Base-by-base conservation (phyloP, 352 stramenopile species). In the Globisporangium megalacanthum region DNA sequence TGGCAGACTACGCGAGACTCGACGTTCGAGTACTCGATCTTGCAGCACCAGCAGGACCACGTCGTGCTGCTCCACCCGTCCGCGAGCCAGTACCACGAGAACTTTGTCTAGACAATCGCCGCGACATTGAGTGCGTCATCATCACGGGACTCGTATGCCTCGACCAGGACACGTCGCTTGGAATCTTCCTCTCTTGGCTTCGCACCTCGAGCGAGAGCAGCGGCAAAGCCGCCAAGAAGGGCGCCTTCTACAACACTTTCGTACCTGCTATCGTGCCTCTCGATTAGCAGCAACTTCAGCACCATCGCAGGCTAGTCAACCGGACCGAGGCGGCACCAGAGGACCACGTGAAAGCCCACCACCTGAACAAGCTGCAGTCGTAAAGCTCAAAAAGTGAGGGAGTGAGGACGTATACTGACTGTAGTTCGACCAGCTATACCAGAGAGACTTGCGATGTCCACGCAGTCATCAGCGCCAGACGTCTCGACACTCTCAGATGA, bases 111-210 rank as follows among this genome's bases (percentile, higher is more conserved):
- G 35, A 1, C 35, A 5, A 13, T 2, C 35, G 35, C 35, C 35
- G 25, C 25, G 25, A 29, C 25, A 29, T 29, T 29, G 25, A 29
- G 25, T 4, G 25, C 25, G 25, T 29, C 25, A 29, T 29, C 25
- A 29, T 29, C 25, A 29, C 25, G 25, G 25, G 25, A 29, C 25
- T 29, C 13, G 58, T 92, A 3, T 86, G 75, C 51, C 66, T 90
- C 39, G 82, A 92, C 56, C 73, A 89, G 50, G 78, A 92, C 64
- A 86, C 82, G 4, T 69, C 82, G 5, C 67, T 92, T 0, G 81
- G 82, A 5, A 72, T 84, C 5, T 92, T 92, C 49, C 68, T 92
- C 37, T 65, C 76, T 0, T 92, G 82, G 79, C 54, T 88, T 17
- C 77, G 70, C 2, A 70, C 69, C 15, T 59, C 62, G 4, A 46